These are phyloP conservation scores for Bremia lactucae DNA, from an alignment of 352 stramenopile genomes.

Conservation along the genomic window DNA sequence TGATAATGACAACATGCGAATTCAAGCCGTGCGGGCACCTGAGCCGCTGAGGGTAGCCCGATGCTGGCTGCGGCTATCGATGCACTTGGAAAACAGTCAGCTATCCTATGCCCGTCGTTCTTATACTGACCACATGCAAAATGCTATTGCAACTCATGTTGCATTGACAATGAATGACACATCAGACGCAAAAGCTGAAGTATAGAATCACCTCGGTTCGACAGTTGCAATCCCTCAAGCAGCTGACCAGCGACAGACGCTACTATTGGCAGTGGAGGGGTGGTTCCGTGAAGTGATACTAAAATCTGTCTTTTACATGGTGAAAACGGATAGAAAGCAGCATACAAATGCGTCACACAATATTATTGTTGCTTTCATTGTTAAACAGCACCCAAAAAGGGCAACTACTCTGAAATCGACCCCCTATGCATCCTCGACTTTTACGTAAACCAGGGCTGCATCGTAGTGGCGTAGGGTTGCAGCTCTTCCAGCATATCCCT, in stretches of 20 bases:
- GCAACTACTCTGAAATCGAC: slow-evolving; percentile 61
- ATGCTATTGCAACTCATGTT: not conserved
- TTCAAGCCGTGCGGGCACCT: slow-evolving; percentile 19
- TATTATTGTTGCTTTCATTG: slow-evolving; percentile 5
- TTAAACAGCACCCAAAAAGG: slow-evolving; percentile 32
- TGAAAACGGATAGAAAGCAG: slow-evolving; percentile 16
- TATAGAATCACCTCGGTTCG: slow-evolving; percentile 44
- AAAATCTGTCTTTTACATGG: slow-evolving; percentile 74
- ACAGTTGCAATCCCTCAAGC: slow-evolving; percentile 18
- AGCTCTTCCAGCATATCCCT: slow-evolving; percentile 56
- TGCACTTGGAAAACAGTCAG: slow-evolving; percentile 31
- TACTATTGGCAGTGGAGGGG: slow-evolving; percentile 28
- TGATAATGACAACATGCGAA: slow-evolving; percentile 4
- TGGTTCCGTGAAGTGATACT: too few species aligned
- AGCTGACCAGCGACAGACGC: slow-evolving; percentile 27
- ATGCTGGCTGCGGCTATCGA: slow-evolving; percentile 26
- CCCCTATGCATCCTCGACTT: slow-evolving; percentile 76
- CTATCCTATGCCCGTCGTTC: slow-evolving; percentile 21
- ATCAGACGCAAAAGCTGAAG: slow-evolving; percentile 47
- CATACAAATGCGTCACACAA: not conserved
- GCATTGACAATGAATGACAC: not conserved
- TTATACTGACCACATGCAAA: slow-evolving; percentile 3
- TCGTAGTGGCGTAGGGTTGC: slow-evolving; percentile 41
- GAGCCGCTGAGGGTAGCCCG: slow-evolving; percentile 9
- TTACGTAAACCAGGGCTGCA: slow-evolving; percentile 49